Evolutionary conservation across 1,284 basidiomycete genomes (phyloP).

Genomic region (Boletus sp.): DNA sequence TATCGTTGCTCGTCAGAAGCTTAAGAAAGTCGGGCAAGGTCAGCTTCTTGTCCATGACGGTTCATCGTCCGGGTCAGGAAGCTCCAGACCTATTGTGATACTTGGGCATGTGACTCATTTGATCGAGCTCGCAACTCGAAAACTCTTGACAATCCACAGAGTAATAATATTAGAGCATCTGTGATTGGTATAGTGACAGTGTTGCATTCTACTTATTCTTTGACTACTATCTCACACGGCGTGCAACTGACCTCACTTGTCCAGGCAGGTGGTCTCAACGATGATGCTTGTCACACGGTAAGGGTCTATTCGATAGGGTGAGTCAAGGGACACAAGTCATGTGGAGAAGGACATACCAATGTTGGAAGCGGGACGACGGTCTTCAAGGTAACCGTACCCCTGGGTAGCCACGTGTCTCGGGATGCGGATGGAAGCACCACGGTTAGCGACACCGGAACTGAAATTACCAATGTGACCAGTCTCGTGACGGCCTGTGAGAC

Average conservation of each 20-base stretch:
- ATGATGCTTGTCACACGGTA: conserved; percentile 89
- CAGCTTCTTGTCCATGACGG: conserved; percentile 42
- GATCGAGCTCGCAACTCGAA: neutral
- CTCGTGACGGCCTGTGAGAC: conserved; percentile 93
- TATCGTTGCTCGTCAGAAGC: conserved; percentile 57
- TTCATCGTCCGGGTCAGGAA: neutral
- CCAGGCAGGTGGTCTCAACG: conserved; percentile 83
- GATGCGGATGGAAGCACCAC: conserved; percentile 94
- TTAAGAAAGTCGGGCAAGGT: conserved; percentile 73
- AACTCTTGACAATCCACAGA: conserved; percentile 8
- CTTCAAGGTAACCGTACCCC: conserved; percentile 95
- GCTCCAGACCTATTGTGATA: too few species aligned
- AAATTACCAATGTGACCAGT: conserved; percentile 94
- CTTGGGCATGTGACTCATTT: conserved; percentile 10
- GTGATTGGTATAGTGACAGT: conserved; percentile 22
- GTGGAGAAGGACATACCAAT: conserved; percentile 57
- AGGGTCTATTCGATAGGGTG: conserved; percentile 53
- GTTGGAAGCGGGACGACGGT: conserved; percentile 96
- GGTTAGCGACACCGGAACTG: conserved; percentile 95
- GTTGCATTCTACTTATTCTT: conserved; percentile 13
- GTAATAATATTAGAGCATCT: neutral
- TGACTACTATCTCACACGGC: conserved; percentile 9
- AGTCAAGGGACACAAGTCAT: conserved; percentile 10
- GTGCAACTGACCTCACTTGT: conserved; percentile 37
- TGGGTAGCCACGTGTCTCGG: conserved; percentile 89